Percentiles rank a stretch among this genome's conserved stretches.
Conservation (phyloP, 208 protist genomes). For the Naegleria lovaniensis region DNA sequence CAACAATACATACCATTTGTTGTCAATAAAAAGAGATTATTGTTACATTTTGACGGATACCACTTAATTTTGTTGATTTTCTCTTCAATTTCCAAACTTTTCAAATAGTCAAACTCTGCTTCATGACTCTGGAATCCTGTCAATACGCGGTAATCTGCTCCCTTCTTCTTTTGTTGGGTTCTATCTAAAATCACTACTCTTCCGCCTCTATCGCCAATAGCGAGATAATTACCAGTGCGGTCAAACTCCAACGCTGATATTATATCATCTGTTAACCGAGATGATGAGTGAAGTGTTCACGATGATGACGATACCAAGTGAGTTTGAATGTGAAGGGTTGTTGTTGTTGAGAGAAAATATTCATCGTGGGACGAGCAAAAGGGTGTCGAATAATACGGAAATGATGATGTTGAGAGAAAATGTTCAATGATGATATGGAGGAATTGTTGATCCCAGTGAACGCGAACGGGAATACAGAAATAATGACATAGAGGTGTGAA, state of each 20-base stretch:
- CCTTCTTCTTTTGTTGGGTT: conserved; percentile 23
- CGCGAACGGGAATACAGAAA: too few species aligned
- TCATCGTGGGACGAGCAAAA: too few species aligned
- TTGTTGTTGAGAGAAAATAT: too few species aligned
- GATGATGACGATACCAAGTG: background rate
- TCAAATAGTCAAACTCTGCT: conserved; percentile 83
- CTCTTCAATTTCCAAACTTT: conserved; percentile 80
- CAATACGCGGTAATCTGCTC: conserved; percentile 22
- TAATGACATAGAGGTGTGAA: background rate
- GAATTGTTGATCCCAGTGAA: too few species aligned
- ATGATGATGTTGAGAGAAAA: too few species aligned
- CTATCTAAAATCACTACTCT: conserved; percentile 72
- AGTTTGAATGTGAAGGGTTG: too few species aligned
- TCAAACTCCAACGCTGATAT: conserved; percentile 75
- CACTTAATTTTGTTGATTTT: conserved; percentile 80
- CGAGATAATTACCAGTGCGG: conserved; percentile 69
- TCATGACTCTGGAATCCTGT: conserved; percentile 78
- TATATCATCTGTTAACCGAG: conserved; percentile 60
- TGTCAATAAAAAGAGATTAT: conserved; percentile 61
- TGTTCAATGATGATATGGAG: too few species aligned
- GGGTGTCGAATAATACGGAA: too few species aligned
- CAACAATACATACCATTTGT: conserved; percentile 64
- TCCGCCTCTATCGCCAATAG: conserved; percentile 76
- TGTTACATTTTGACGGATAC: conserved; percentile 49
- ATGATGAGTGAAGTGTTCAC: background rate